Conservation (phyloP, 176 grass and related monocot species). For the Guadua angustifolia region DNA sequence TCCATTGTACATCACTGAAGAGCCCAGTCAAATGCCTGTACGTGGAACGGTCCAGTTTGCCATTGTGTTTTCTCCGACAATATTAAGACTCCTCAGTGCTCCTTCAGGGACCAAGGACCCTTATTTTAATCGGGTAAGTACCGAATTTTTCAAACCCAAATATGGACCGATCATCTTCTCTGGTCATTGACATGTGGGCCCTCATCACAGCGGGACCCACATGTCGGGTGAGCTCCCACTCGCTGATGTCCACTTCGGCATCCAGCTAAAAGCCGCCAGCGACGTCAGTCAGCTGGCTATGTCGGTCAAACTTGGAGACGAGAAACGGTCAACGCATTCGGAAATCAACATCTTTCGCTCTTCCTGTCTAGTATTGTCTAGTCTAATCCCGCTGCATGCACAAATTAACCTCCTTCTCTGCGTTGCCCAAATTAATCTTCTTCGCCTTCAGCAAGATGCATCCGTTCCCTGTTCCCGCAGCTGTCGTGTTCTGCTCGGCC, state of each 20-base stretch:
- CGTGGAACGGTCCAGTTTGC: neutral
- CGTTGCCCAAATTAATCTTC: too few species aligned
- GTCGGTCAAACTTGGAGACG: constrained; percentile 14
- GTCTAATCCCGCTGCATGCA: too few species aligned
- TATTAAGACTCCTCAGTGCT: neutral
- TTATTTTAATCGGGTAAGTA: neutral
- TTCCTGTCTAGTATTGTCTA: neutral
- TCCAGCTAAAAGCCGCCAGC: neutral
- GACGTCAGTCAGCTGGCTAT: neutral
- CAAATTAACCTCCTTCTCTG: neutral
- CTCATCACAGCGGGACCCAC: neutral
- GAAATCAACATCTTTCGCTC: neutral
- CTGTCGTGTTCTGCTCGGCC: neutral
- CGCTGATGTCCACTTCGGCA: neutral
- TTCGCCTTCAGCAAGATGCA: neutral
- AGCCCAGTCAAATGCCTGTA: too few species aligned
- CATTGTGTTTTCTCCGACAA: neutral
- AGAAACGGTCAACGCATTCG: constrained; percentile 13
- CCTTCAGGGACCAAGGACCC: neutral
- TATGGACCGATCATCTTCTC: neutral
- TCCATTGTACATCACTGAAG: too few species aligned
- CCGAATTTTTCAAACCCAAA: neutral
- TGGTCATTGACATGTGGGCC: neutral
- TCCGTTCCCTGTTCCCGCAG: neutral
- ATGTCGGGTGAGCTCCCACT: neutral